phyloP scores from a whole-genome alignment of 2,329 filamentous ascomycete species.

The Colletotrichum sp. region DNA sequence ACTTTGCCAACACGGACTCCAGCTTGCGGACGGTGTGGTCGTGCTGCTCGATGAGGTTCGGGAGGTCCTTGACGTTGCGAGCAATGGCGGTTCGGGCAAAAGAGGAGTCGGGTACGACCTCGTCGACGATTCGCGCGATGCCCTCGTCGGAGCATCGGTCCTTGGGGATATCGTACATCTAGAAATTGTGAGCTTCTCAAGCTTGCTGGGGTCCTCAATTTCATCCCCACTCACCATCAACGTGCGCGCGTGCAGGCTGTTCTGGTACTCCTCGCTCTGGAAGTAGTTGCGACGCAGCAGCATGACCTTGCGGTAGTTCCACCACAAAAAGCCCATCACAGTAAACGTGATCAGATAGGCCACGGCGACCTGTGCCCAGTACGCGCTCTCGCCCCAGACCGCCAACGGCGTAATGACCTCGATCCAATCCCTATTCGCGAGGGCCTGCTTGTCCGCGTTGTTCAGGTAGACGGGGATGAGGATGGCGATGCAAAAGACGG shows the following conservation, averaged over 20 bases:
- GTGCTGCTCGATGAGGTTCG: slow-evolving; percentile 84
- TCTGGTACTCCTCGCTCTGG: slow-evolving; percentile 85
- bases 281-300: slow-evolving; percentile 79
- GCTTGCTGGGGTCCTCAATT: not conserved
- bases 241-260: slow-evolving; percentile 79
- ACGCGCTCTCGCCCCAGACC: slow-evolving; percentile 51
- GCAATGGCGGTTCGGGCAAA: slow-evolving; percentile 83
- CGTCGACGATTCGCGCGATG: slow-evolving; percentile 81
- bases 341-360: slow-evolving; percentile 74
- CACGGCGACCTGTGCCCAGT: slow-evolving; percentile 65
- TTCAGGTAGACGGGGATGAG: slow-evolving; percentile 81
- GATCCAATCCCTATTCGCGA: slow-evolving; percentile 50
- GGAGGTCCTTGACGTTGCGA: slow-evolving; percentile 90
- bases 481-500: slow-evolving; percentile 75
- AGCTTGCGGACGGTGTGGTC: slow-evolving; percentile 80
- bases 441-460: slow-evolving; percentile 42
- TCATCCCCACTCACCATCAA: slow-evolving; percentile 58
- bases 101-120: slow-evolving; percentile 77
- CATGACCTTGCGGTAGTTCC: slow-evolving; percentile 80
- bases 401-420: slow-evolving; percentile 64
- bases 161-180: slow-evolving; percentile 85
- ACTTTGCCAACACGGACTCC: slow-evolving; percentile 84
- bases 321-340: slow-evolving; percentile 84
- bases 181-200: slow-evolving; percentile 35
- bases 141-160: slow-evolving; percentile 84